Conservation (phyloP, 2,329 filamentous ascomycete species). For the Neonectria hederae region DNA sequence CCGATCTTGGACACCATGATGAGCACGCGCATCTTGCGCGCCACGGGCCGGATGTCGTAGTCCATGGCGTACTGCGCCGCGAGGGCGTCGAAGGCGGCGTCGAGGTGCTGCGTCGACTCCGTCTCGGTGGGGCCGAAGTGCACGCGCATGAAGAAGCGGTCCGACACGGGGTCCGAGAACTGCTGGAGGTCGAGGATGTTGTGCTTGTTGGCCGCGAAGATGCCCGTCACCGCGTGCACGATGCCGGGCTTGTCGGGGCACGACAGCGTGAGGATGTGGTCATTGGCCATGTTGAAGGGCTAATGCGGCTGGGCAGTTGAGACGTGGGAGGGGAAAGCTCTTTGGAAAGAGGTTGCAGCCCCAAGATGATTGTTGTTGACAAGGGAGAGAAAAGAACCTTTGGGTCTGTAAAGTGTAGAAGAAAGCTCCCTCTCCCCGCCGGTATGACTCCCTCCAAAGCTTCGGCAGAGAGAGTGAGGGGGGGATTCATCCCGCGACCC, state of each 20-base stretch:
- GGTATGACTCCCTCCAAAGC: constrained; percentile 12
- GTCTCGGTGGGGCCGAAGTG: constrained; percentile 74
- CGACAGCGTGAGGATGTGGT: constrained; percentile 81
- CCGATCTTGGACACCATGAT: constrained; percentile 94
- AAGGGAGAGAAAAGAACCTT: constrained; percentile 21
- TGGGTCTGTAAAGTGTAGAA: background rate
- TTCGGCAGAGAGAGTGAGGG: constrained; percentile 8
- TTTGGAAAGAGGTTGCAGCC: background rate
- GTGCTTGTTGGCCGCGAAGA: constrained; percentile 76
- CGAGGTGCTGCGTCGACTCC: constrained; percentile 60
- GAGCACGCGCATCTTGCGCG: constrained; percentile 77
- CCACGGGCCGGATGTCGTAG: constrained; percentile 74
- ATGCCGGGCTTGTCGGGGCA: constrained; percentile 88
- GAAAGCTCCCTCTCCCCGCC: background rate
- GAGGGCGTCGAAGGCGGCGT: constrained; percentile 66
- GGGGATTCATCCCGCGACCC: constrained; percentile 25
- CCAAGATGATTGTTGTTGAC: constrained; percentile 8
- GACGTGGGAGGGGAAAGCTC: background rate
- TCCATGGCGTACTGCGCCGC: constrained; percentile 73
- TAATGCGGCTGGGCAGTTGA: background rate
- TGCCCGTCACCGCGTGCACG: constrained; percentile 82
- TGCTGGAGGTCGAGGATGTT: constrained; percentile 89
- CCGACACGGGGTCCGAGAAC: constrained; percentile 78
- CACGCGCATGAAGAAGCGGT: constrained; percentile 89
- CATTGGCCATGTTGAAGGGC: constrained; percentile 54